Conservation (phyloP, 2,329 filamentous ascomycete species). For the Phyllosticta citrichinensis region DNA sequence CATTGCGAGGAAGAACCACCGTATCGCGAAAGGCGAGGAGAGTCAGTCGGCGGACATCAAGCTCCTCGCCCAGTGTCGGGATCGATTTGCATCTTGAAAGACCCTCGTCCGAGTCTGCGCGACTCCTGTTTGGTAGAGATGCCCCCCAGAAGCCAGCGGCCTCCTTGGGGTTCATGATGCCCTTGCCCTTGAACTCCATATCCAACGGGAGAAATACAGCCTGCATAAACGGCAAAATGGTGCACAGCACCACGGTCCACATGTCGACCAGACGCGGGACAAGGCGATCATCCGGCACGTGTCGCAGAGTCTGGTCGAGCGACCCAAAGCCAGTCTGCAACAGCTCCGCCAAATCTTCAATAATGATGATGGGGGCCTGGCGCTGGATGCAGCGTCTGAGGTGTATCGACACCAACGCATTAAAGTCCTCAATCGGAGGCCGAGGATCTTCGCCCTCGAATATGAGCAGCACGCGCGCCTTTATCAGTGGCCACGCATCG, state of each 20-base stretch:
- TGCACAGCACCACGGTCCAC: slow-evolving; percentile 88
- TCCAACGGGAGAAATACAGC: slow-evolving; percentile 90
- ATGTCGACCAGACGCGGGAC: slow-evolving; percentile 85
- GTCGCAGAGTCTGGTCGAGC: slow-evolving; percentile 71
- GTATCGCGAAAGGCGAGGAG: slow-evolving; percentile 81
- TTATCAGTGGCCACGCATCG: slow-evolving; percentile 74
- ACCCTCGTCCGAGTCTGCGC: slow-evolving; percentile 26
- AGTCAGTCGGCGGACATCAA: slow-evolving; percentile 83
- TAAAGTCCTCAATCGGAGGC: slow-evolving; percentile 75
- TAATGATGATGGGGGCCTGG: slow-evolving; percentile 56
- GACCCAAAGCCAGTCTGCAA: slow-evolving; percentile 74
- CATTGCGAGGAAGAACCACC: slow-evolving; percentile 80
- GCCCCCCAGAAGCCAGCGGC: slow-evolving; percentile 86
- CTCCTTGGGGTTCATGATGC: slow-evolving; percentile 69
- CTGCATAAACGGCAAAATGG: slow-evolving; percentile 85
- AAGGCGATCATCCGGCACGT: slow-evolving; percentile 74
- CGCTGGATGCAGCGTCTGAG: slow-evolving; percentile 69
- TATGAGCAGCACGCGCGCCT: slow-evolving; percentile 63
- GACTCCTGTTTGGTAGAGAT: slow-evolving; percentile 32
- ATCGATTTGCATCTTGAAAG: slow-evolving; percentile 36
- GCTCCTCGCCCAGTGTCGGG: slow-evolving; percentile 44
- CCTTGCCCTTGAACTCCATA: slow-evolving; percentile 80
- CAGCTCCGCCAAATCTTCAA: slow-evolving; percentile 69
- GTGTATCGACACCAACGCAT: slow-evolving; percentile 67
- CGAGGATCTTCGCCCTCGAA: slow-evolving; percentile 74